Base-by-base conservation (phyloP, 139 green algal species). In the Micractinium conductrix region DNA sequence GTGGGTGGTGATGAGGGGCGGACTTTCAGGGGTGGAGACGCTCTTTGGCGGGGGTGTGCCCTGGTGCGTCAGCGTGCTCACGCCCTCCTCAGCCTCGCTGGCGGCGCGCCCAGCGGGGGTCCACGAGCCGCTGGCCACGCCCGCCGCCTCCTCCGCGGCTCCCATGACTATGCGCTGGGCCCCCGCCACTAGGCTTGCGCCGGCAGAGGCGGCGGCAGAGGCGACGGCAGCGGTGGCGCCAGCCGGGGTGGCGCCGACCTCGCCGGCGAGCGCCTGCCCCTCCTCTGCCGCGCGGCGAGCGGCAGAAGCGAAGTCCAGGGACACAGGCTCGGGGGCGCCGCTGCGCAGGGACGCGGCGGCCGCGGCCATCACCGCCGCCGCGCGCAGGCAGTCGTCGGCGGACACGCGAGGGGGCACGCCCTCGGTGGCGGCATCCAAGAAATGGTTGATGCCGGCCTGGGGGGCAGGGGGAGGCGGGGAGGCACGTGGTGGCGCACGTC, bases 381-480 rank as follows among this genome's bases (percentile, higher is more conserved):
- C 73, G 3, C 28, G 28, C 45, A 65, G n/a, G 7, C n/a, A 50
- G 45, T 79, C 73, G 73, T n/a, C 43, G 45, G 45, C 73, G 33
- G 73, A 1, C 70, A 79, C n/a, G 5, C 50, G 73, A 9, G 73
- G 45, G 28, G 22, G 2, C 22, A 28, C 33, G 19, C 44, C 45
- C 19, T 50, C n/a, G n/a, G 73, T 42, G 30, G 55, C 44, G 6
- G 28, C 48, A 22, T 79, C 73, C 45, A 79, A 45, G 45, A 79
- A 79, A 19, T 79, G 44, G 73, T 65, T 79, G 73, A 79, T 63
- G 45, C 45, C 45, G 6, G 45, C 73, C 73, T 79, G 73, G 6
- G 38, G 19, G 17, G 4, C n/a, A 10, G 68, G 68, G 6, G 62
- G 3, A 9, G 62, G 30, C 4, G 62, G 14, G 6, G 22, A 16